Percentiles rank a stretch among this genome's conserved stretches.
phyloP scores from a whole-genome alignment of 2,329 filamentous ascomycete genomes.

The Colletotrichum orchidophilum region DNA sequence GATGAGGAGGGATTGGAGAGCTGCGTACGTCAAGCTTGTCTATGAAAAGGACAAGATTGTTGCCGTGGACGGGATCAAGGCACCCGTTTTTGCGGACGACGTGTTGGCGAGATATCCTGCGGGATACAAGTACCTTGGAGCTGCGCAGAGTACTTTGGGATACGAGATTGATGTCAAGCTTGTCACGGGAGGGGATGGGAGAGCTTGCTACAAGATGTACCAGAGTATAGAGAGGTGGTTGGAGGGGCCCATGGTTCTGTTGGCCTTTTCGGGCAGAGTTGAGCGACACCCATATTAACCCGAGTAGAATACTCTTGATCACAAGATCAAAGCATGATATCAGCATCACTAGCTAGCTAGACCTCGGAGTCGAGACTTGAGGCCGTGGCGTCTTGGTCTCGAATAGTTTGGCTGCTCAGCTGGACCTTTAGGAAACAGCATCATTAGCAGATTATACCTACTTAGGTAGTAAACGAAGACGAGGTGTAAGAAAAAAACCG shows the following conservation, averaged over 20 bases:
- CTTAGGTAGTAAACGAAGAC: not conserved
- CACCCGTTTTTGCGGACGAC: slow-evolving; percentile 48
- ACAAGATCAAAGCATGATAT: not conserved
- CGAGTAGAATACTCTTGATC: not conserved
- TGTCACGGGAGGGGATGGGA: slow-evolving; percentile 49
- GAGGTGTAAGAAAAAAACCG: not conserved
- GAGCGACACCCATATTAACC: not conserved
- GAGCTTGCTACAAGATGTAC: slow-evolving; percentile 52
- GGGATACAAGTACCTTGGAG: slow-evolving; percentile 57
- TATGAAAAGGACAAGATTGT: slow-evolving; percentile 62
- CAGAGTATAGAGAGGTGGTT: slow-evolving; percentile 53
- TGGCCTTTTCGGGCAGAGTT: slow-evolving; percentile 7
- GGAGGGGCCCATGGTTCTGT: slow-evolving; percentile 37
- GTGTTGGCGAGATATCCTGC: slow-evolving; percentile 51
- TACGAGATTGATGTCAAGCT: slow-evolving; percentile 52
- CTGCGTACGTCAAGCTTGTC: slow-evolving; percentile 57
- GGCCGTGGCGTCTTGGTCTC: not conserved
- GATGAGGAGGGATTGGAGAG: slow-evolving; percentile 48
- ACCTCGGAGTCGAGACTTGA: not conserved
- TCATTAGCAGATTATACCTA: not conserved
- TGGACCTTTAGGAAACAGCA: not conserved
- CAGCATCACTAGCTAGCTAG: too few species aligned
- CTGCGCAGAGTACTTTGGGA: slow-evolving; percentile 55
- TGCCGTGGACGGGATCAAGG: slow-evolving; percentile 51
- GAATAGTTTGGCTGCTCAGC: not conserved